Evolutionary conservation across 2,329 filamentous ascomycete genomes (phyloP), one percentile per base, ranked within the genome.

Genomic region (Scytalidium sp.): DNA sequence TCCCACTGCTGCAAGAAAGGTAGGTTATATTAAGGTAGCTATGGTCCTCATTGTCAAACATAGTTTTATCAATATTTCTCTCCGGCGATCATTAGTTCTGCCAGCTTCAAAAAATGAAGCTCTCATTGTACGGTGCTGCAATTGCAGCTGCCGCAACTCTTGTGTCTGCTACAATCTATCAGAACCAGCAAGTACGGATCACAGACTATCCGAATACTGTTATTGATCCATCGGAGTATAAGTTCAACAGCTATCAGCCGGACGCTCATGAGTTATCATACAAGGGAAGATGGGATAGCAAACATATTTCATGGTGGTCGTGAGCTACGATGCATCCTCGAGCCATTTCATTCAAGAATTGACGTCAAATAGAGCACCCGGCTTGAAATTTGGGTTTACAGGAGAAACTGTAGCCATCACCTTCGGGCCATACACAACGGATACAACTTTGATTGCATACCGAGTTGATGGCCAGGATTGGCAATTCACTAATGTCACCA

Each of bases 201-300:
- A 72, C 69, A 0, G 54, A 72, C 53, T 76, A 70, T 45, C 66
- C 67, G 1, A 60, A 73, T 50, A 75, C 73, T 9, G 60, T 61
- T 23, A 62, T 75, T 44, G 60, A 72, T 41, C 51, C 58, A 2
- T 57, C 62, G 9, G 52, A 54, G 15, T 66, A 67, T 43, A 68
- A 70, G 27, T 77, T 74, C 68, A 70, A 63, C 23, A 77, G 69
- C 1, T 84, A 80, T 55, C 65, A 69, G 3, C 71, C 79, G 3
- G 70, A 77, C 59, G 72, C 76, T 2, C 63, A 71, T 1, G 78
- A 84, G 58, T 68, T 85, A 9, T 77, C 78, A 0, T 85, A 83
- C 68, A 83, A 83, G 59, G 81, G 81, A 4, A 70, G 80, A 50
- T 85, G 81, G 81, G 80, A 84, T 60, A 79, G 74, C 27, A 74